A percentile compares a stretch with the other conserved stretches of the same genome.
Evolutionary conservation across 768 basidiomycete genomes (phyloP).

Genomic region (Cubamyces lactineus): DNA sequence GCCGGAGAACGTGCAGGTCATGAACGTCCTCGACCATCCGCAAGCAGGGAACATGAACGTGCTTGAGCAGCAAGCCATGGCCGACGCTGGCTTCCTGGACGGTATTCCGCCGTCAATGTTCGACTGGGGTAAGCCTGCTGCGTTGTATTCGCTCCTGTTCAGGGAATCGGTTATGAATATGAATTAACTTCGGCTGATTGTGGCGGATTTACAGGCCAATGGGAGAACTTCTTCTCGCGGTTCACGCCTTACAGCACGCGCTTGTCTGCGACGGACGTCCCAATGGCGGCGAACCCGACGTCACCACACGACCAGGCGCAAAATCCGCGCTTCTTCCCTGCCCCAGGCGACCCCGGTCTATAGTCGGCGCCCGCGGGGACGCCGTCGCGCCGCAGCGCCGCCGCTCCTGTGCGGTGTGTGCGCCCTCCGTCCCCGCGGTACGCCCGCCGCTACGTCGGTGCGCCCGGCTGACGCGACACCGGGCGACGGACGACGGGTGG

Average conservation of each 20-base stretch:
- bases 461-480: not conserved
- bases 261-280: conserved; percentile 13
- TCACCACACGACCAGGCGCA: conserved; percentile 23
- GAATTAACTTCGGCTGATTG: no score
- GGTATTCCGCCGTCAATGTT: conserved; percentile 86
- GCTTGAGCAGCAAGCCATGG: conserved; percentile 66
- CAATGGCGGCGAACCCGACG: conserved; percentile 17
- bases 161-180: not conserved
- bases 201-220: conserved; percentile 56
- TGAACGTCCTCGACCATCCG: conserved; percentile 72
- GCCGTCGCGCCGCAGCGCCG: no score
- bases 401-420: not conserved
- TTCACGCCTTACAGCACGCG: conserved; percentile 37
- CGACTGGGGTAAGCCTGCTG: conserved; percentile 68
- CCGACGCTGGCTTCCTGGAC: conserved; percentile 71
- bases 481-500: not conserved
- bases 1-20: conserved; percentile 67
- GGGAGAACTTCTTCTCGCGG: conserved; percentile 80
- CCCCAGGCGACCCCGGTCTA: conserved; percentile 17
- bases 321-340: conserved; percentile 16
- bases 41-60: conserved; percentile 49
- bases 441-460: not conserved
- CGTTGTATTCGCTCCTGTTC: not conserved
- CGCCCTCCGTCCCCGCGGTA: not conserved
- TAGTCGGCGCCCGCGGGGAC: conserved; percentile 10